Base-by-base conservation (phyloP, 371 early-diverging fungal genomes). In the Mycotypha africana region DNA sequence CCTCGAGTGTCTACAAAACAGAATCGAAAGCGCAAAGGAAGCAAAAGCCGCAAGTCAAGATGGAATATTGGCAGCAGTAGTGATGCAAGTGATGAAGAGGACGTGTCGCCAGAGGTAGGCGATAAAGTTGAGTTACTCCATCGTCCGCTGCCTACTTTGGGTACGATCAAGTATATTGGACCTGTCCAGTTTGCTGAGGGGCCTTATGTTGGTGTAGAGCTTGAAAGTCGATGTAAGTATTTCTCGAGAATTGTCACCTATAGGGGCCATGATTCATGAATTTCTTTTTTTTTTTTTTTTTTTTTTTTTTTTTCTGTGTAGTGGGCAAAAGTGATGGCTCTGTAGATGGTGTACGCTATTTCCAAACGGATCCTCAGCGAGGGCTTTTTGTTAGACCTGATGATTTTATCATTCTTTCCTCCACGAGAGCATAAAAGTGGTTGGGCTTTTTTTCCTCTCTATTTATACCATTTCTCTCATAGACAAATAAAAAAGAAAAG, bases 301-400 rank as follows among this genome's bases (percentile, higher is more conserved):
- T n/a, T n/a, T n/a, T n/a, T n/a, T n/a, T n/a, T n/a, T n/a, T n/a
- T 24, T 39, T 20, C 17, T 7, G 17, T 42, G 10, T 51, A 62
- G 62, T 62, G 42, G 63, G 63, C 12, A 62, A 62, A 21, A 58
- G 47, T 35, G 63, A 62, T 51, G 63, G 63, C 1, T 62, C 63
- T 1, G 45, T 62, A 3, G 56, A 62, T 40, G 63, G 63, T 9
- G 42, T 55, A 12, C 48, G 59, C 1, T 62, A 62, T 39, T 62
- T 62, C 37, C 49, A 42, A 9, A 62, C 63, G 8, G 58, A 58
- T 32, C 52, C 63, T 21, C 63, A 62, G 5, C 39, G 59, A 21
- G 63, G 49, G 3, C 36, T 62, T 4, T 62, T 62, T 58, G 52
- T 62, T 22, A 54, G 49, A 30, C 51, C 51, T 5, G 49, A 52